Evolutionary conservation across 1,139 yeast genomes (phyloP).

Genomic region (Yamadazyma diospyri): DNA sequence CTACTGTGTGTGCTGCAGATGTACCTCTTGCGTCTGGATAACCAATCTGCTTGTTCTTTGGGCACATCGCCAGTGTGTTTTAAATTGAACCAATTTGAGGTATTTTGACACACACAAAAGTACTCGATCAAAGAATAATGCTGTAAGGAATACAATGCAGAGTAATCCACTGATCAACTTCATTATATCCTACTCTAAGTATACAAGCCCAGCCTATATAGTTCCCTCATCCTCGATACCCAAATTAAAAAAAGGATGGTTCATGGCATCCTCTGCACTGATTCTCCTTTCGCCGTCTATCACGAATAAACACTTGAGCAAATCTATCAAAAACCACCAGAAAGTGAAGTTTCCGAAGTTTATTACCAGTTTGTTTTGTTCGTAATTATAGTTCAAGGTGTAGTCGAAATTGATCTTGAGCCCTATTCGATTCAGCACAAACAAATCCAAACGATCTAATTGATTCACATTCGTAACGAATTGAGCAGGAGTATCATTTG

Average conservation of each 20-base stretch:
- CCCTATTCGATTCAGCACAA: constrained; percentile 40
- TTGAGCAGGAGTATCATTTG: constrained; percentile 38
- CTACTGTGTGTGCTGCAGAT: no score
- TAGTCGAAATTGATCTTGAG: constrained; percentile 39
- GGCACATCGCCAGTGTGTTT: no score
- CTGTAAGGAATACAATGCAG: no score
- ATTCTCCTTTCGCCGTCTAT: constrained; percentile 64
- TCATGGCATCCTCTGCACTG: constrained; percentile 65
- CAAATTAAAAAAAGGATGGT: constrained; percentile 73
- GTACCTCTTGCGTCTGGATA: no score
- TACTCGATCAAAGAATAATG: no score
- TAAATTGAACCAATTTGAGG: no score
- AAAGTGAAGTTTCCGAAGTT: constrained; percentile 58
- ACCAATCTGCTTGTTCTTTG: no score
- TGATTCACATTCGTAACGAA: constrained; percentile 52
- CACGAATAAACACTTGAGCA: constrained; percentile 56
- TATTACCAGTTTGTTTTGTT: constrained; percentile 36
- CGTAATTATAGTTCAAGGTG: constrained; percentile 40
- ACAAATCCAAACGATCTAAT: constrained; percentile 48
- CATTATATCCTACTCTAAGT: constrained; percentile 1
- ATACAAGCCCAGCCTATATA: constrained; percentile 5
- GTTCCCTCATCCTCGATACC: constrained; percentile 82
- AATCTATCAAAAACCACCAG: constrained; percentile 74
- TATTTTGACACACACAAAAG: no score
- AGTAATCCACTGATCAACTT: no score